A percentile compares a stretch with the other conserved stretches of the same genome.
Conservation (phyloP, 805 yeast genomes). For the Pichia cephalocereana region DNA sequence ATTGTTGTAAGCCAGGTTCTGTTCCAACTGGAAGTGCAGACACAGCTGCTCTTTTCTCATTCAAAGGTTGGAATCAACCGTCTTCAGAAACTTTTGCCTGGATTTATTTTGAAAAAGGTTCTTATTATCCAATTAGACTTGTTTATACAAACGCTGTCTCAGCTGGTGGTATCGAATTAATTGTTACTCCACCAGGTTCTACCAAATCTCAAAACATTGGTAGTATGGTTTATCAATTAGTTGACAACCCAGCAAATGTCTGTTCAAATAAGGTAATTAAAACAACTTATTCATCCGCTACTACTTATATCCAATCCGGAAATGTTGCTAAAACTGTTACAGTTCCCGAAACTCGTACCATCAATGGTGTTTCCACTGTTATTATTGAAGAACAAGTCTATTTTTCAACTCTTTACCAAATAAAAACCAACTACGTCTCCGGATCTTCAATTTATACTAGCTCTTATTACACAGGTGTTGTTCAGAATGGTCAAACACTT, state of each 20-base stretch:
- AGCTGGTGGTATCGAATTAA: background rate
- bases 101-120: conserved; percentile 4
- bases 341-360: background rate
- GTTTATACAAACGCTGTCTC: background rate
- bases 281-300: background rate
- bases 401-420: background rate
- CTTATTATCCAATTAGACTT: conserved; percentile 6
- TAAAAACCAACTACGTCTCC: background rate
- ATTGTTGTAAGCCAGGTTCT: conserved; percentile 23
- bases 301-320: background rate
- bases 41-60: background rate
- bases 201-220: background rate
- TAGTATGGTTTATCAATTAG: background rate
- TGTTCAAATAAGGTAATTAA: background rate
- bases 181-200: conserved; percentile 1
- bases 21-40: background rate
- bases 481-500: background rate
- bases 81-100: background rate
- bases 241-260: background rate
- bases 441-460: background rate
- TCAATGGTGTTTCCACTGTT: background rate
- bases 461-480: background rate
- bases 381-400: background rate
- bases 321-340: background rate
- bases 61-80: background rate